Base-by-base conservation (phyloP, 2,329 filamentous ascomycete species). In the Curvularia verruculosa region DNA sequence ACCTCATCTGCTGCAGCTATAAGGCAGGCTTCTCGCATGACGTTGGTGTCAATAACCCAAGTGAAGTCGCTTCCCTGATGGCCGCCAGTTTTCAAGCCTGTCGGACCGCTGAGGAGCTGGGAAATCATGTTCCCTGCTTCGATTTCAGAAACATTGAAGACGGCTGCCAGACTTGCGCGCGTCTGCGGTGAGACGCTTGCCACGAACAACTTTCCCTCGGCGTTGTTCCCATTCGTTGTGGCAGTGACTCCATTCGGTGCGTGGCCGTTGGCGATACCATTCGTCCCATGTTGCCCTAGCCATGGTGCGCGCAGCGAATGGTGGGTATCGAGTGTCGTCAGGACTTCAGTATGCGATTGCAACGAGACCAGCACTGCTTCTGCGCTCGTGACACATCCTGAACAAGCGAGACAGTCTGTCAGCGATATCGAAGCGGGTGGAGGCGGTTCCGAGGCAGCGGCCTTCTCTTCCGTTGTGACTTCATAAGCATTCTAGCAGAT, bases 391-490 rank as follows among this genome's bases (percentile, higher is more conserved):
- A 99, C 95, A 76, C 95, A 99, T 51, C 95, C 95, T 9, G 95
- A 97, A 78, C 95, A 99, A 50, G 95, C 95, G 49, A 99, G 88
- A 72, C 95, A 99, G 78, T 99, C 95, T 6, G 95, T 98, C 59
- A 99, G 85, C 47, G 93, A 97, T 68, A 99, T 98, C 74, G 96
- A 88, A 6, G 94, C 93, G 1, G 93, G 91, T 3, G 87, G 84
- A 49, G 87, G 83, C 51, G 85, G 83, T 60, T 87, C 79, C 49
- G 77, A 70, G 41, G 75, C 77, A 34, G 76, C 74, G 57, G 88
- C 81, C 70, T 91, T 88, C 75, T 96, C 94, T 81, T 97, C 95
- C 67, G 94, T 93, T 54, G 94, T 93, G 63, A 98, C 93, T 85
- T 98, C 92, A 78, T 93, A 90, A 5, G 82, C 75, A 62, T 86